Percentiles rank a stretch among this genome's conserved stretches.
Conservation (phyloP, 805 yeast species). For the Nakazawaea holstii region DNA sequence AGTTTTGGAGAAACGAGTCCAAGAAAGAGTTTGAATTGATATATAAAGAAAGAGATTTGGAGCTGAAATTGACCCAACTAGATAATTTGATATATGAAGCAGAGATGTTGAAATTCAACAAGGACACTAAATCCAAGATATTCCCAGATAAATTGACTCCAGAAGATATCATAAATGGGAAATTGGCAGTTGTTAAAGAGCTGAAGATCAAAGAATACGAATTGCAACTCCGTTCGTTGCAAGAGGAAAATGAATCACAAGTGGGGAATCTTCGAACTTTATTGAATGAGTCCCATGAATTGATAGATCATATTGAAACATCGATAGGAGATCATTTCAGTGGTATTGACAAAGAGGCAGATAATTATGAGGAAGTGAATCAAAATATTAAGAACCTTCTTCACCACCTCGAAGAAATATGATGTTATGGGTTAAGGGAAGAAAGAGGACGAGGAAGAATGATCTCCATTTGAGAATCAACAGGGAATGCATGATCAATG, state of each 20-base stretch:
- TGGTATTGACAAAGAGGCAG: background rate
- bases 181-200: constrained; percentile 12
- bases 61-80: constrained; percentile 36
- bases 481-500: too few relatives aligned
- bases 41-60: constrained; percentile 38
- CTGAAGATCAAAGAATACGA: constrained; percentile 13
- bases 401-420: background rate
- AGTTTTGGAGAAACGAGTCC: constrained; percentile 37
- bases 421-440: too few relatives aligned
- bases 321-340: background rate
- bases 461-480: too few relatives aligned
- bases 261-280: constrained; percentile 9
- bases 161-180: constrained; percentile 17
- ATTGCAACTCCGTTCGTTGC: constrained; percentile 14
- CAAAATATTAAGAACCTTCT: constrained; percentile 4
- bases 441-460: too few relatives aligned
- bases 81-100: constrained; percentile 44
- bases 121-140: constrained; percentile 12
- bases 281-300: background rate
- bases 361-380: constrained; percentile 2
- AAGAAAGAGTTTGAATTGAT: constrained; percentile 41
- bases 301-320: background rate
- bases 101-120: constrained; percentile 8
- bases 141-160: constrained; percentile 18
- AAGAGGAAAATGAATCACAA: constrained; percentile 13